Evolutionary conservation across 106 monocot species (phyloP).

Genomic region (Iris macrosiphon): DNA sequence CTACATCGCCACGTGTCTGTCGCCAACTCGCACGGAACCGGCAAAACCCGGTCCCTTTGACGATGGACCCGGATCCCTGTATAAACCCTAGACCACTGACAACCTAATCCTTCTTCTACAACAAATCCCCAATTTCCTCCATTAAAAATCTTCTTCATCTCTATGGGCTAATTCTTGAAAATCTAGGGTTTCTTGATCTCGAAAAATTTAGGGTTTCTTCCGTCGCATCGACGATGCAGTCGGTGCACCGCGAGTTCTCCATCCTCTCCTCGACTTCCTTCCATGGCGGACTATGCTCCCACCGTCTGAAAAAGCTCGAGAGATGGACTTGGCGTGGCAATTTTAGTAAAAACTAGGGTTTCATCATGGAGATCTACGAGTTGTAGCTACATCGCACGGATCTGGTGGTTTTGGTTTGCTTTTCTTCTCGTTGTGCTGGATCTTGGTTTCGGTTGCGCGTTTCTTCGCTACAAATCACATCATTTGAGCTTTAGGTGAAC

Average conservation of each 20-base stretch:
- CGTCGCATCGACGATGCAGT: constrained; percentile 30
- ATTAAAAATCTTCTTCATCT: no score
- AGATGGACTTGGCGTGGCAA: constrained; percentile 45
- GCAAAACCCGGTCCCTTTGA: no score
- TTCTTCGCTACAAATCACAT: no score
- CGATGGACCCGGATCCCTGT: no score
- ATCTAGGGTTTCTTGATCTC: background rate
- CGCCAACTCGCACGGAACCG: no score
- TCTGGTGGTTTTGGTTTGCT: background rate
- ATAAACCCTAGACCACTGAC: no score
- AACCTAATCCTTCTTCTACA: no score
- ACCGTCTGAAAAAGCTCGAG: constrained; percentile 45
- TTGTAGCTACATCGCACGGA: no score
- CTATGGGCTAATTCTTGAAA: no score
- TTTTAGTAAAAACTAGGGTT: constrained; percentile 14
- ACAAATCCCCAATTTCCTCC: no score
- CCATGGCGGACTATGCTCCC: constrained; percentile 30
- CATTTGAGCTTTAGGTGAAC: background rate
- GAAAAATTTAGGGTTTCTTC: constrained; percentile 2
- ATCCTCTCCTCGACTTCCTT: constrained; percentile 15
- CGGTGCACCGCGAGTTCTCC: constrained; percentile 21
- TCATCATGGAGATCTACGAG: background rate
- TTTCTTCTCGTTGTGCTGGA: background rate
- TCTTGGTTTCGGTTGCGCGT: background rate
- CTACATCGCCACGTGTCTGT: no score